phyloP scores from a whole-genome alignment of 1,284 basidiomycete species.

The Cutaneotrichosporon mucoides region DNA sequence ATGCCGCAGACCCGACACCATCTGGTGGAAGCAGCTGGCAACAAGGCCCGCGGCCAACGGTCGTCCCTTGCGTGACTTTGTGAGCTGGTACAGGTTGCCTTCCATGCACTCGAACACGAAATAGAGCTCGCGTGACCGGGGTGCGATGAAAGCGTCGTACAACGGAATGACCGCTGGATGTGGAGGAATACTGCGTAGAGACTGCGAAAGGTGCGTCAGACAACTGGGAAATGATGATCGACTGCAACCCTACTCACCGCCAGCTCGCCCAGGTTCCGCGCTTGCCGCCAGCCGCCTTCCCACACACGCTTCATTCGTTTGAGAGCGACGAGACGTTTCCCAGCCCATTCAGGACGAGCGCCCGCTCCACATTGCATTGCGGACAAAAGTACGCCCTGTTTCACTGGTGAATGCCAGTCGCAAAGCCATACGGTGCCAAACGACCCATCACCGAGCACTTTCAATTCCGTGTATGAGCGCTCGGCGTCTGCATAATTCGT shows the following conservation, averaged over 20 bases:
- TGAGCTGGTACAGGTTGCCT: slow-evolving; percentile 98
- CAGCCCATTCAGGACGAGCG: slow-evolving; percentile 87
- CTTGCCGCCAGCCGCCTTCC: slow-evolving; percentile 96
- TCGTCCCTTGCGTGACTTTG: slow-evolving; percentile 91
- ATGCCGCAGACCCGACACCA: slow-evolving; percentile 83
- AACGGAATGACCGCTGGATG: slow-evolving; percentile 98
- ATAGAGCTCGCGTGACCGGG: slow-evolving; percentile 89
- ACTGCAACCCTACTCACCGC: slow-evolving; percentile 59
- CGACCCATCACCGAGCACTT: slow-evolving; percentile 90
- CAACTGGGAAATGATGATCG: background rate
- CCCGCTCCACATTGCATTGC: slow-evolving; percentile 78
- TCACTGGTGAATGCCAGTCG: slow-evolving; percentile 96
- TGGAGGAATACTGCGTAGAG: slow-evolving; percentile 84
- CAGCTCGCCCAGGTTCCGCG: slow-evolving; percentile 89
- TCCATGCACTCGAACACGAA: slow-evolving; percentile 99
- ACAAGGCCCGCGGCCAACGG: slow-evolving; percentile 92
- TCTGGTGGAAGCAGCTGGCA: slow-evolving; percentile 91
- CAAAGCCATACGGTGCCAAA: slow-evolving; percentile 98
- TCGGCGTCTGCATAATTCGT: slow-evolving; percentile 29
- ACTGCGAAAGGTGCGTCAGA: slow-evolving; percentile 54
- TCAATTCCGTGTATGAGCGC: slow-evolving; percentile 58
- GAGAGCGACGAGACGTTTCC: slow-evolving; percentile 91
- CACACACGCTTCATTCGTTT: slow-evolving; percentile 98
- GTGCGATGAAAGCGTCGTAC: slow-evolving; percentile 97
- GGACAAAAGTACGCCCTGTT: slow-evolving; percentile 76